Evolutionary conservation across 2,329 filamentous ascomycete genomes (phyloP).

Genomic region (Dactylellina haptotyla): DNA sequence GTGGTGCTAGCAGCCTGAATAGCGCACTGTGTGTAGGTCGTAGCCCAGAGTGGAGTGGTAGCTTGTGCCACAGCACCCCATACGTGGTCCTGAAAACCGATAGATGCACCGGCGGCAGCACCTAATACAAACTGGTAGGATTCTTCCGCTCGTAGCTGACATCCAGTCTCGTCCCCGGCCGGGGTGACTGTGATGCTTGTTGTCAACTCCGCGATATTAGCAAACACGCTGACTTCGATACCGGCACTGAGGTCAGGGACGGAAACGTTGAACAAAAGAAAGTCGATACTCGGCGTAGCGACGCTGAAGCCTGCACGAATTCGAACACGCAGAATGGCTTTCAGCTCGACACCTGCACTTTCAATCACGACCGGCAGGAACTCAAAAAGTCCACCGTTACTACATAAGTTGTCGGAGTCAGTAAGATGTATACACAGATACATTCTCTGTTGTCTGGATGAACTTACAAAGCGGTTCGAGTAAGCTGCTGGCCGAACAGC

Average conservation of each 20-base stretch:
- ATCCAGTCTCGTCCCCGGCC: conserved; percentile 61
- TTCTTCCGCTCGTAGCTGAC: conserved; percentile 65
- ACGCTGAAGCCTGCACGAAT: conserved; percentile 64
- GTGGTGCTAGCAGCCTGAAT: conserved; percentile 9
- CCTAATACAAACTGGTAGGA: conserved; percentile 67
- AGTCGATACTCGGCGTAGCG: conserved; percentile 58
- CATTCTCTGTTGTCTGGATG: no score
- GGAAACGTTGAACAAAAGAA: conserved; percentile 56
- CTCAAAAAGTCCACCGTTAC: conserved; percentile 68
- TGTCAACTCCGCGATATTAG: conserved; percentile 67
- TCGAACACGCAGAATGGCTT: conserved; percentile 65
- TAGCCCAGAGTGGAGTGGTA: conserved; percentile 67
- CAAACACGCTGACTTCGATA: conserved; percentile 65
- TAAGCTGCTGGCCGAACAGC: conserved; percentile 66
- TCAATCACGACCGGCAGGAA: conserved; percentile 68
- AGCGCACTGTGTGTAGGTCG: conserved; percentile 62
- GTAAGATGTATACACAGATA: no score
- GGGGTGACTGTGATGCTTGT: conserved; percentile 65
- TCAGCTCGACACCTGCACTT: conserved; percentile 64
- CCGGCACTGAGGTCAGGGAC: conserved; percentile 62
- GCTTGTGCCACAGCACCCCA: conserved; percentile 67
- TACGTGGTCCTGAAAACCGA: conserved; percentile 63
- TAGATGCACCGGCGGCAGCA: conserved; percentile 67
- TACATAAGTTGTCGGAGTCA: conserved; percentile 58
- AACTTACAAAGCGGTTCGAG: conserved; percentile 66